These are phyloP conservation scores for Arachnomyces sp. DNA, from an alignment of 2,329 filamentous ascomycete genomes.

Conservation along the genomic window DNA sequence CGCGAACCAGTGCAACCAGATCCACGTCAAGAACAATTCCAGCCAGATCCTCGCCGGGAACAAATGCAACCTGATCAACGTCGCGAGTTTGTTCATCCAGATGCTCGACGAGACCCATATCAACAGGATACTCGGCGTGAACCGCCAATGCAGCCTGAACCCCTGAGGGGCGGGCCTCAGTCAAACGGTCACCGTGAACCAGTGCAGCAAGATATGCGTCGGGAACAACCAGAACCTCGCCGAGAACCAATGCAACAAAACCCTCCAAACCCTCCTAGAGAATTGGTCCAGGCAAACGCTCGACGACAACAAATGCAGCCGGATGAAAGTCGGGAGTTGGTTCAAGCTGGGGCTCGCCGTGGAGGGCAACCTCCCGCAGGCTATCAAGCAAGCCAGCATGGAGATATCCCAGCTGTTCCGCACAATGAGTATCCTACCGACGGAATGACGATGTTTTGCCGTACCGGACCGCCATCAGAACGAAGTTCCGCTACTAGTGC, in stretches of 20 bases:
- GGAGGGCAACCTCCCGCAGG: conserved; percentile 37
- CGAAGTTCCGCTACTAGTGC: conserved; percentile 60
- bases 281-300: no score
- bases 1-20: conserved; percentile 6
- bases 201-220: conserved; percentile 2
- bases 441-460: conserved; percentile 95
- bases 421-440: conserved; percentile 92
- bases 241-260: no score
- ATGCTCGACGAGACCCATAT: no score
- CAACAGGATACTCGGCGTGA: no score
- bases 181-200: conserved; percentile 1
- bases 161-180: no score
- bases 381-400: conserved; percentile 52
- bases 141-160: no score
- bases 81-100: no score
- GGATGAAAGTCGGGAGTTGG: conserved; percentile 16
- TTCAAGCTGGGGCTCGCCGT: conserved; percentile 20
- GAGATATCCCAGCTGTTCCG: conserved; percentile 60
- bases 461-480: conserved; percentile 63
- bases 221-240: not conserved
- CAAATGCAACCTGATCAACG: no score
- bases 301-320: no score
- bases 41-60: no score
- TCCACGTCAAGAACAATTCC: not conserved
- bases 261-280: no score